Conservation (phyloP, 2,329 filamentous ascomycete species). For the Mollisia scopiformis region DNA sequence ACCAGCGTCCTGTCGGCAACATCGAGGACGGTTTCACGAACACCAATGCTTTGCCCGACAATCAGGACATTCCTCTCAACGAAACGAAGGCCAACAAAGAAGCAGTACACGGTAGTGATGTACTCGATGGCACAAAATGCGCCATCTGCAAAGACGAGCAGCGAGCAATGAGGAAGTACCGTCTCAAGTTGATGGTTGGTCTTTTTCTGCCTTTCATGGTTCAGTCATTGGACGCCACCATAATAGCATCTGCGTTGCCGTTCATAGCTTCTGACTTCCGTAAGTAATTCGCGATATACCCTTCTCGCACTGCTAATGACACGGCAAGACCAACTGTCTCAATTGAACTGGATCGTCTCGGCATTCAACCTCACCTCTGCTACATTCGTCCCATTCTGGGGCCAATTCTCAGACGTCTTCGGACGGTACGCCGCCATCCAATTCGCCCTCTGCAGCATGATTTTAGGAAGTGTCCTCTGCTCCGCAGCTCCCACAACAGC, state of each 20-base stretch:
- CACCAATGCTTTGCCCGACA: background rate
- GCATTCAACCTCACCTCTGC: slow-evolving; percentile 70
- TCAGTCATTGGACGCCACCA: slow-evolving; percentile 66
- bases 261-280: slow-evolving; percentile 68
- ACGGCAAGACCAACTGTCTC: slow-evolving; percentile 51
- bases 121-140: slow-evolving; percentile 10
- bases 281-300: slow-evolving; percentile 39
- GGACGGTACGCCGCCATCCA: slow-evolving; percentile 64
- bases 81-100: background rate
- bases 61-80: background rate
- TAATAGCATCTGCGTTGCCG: slow-evolving; percentile 61
- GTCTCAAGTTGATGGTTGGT: slow-evolving; percentile 62
- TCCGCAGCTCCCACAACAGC: slow-evolving; percentile 55
- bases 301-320: background rate
- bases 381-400: slow-evolving; percentile 68
- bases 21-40: slow-evolving; percentile 7
- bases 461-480: slow-evolving; percentile 64
- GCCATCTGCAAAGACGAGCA: slow-evolving; percentile 35
- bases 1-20: slow-evolving; percentile 12
- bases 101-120: background rate
- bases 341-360: slow-evolving; percentile 72
- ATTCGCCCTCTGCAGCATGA: slow-evolving; percentile 56
- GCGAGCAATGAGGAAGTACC: slow-evolving; percentile 44
- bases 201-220: slow-evolving; percentile 63
- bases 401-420: slow-evolving; percentile 66